Evolutionary conservation across 225 moss, liverwort and hornwort species (phyloP).

Genomic region (Asterella californica): DNA sequence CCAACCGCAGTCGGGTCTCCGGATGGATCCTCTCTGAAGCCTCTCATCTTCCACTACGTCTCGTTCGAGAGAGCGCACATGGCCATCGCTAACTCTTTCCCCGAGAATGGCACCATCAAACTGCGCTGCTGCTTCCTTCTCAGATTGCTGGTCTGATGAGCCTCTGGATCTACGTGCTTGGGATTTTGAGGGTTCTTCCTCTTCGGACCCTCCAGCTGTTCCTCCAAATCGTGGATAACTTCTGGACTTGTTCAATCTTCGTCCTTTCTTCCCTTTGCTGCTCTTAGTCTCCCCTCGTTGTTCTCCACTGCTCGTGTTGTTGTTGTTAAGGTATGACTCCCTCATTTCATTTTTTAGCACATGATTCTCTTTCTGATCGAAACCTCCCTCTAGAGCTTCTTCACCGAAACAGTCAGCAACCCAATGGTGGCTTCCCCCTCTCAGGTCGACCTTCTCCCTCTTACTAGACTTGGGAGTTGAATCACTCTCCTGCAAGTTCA

Average conservation of each 20-base stretch:
- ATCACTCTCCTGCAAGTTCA: conserved; percentile 17
- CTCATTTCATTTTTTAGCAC: conserved; percentile 29
- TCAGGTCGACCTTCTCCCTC: conserved; percentile 46
- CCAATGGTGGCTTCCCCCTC: conserved; percentile 40
- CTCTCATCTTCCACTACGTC: conserved; percentile 29
- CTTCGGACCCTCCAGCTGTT: neutral
- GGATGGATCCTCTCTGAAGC: conserved; percentile 35
- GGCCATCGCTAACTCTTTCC: conserved; percentile 18
- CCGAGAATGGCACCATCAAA: conserved; percentile 17
- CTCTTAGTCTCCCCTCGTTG: conserved; percentile 10
- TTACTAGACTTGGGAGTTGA: conserved; percentile 12
- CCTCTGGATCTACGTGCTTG: conserved; percentile 20
- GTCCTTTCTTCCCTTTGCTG: conserved; percentile 21
- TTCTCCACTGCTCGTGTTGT: conserved; percentile 7
- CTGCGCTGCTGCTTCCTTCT: conserved; percentile 10
- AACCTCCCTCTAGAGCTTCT: conserved; percentile 21
- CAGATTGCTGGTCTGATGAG: conserved; percentile 21
- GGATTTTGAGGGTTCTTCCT: conserved; percentile 20
- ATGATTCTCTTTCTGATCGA: conserved; percentile 42
- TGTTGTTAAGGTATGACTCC: conserved; percentile 10
- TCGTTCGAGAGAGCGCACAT: conserved; percentile 5
- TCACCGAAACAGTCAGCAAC: conserved; percentile 39
- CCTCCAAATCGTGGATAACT: conserved; percentile 33
- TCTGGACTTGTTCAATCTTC: conserved; percentile 39
- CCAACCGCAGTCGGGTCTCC: conserved; percentile 30